Evolutionary conservation across 1,139 yeast genomes (phyloP).

Genomic region (Saccharomyces hybrid): DNA sequence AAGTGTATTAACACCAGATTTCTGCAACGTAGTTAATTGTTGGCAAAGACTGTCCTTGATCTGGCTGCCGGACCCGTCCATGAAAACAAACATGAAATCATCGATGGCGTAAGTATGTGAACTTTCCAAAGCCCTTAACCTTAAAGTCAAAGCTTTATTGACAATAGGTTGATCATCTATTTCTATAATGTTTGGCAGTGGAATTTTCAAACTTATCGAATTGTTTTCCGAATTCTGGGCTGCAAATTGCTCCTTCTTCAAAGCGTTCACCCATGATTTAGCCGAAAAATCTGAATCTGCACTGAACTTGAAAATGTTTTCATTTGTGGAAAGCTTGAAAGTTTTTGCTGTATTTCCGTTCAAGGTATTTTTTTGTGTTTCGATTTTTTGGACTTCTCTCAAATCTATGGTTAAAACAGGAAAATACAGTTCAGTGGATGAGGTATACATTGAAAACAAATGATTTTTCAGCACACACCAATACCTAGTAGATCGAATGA

Average conservation of each 20-base stretch:
- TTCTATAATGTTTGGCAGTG: slow-evolving; percentile 60
- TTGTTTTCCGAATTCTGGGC: slow-evolving; percentile 56
- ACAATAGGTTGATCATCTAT: slow-evolving; percentile 46
- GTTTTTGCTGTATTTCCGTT: slow-evolving; percentile 25
- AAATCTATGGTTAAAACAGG: slow-evolving; percentile 73
- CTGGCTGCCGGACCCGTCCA: slow-evolving; percentile 37
- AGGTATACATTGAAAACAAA: slow-evolving; percentile 59
- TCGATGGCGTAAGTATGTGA: slow-evolving; percentile 49
- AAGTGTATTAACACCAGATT: slow-evolving; percentile 7
- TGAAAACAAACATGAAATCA: slow-evolving; percentile 63
- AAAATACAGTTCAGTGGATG: slow-evolving; percentile 73
- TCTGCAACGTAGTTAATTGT: slow-evolving; percentile 12
- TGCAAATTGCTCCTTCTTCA: slow-evolving; percentile 72
- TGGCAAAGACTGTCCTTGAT: slow-evolving; percentile 13
- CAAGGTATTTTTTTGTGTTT: slow-evolving; percentile 23
- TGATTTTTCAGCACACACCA: slow-evolving; percentile 78
- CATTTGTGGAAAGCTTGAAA: slow-evolving; percentile 49
- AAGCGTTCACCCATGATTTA: slow-evolving; percentile 66
- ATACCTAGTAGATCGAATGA: slow-evolving; percentile 36
- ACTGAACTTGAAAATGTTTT: slow-evolving; percentile 54
- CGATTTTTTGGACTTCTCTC: slow-evolving; percentile 57
- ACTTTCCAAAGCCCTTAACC: slow-evolving; percentile 44
- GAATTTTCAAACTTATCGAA: slow-evolving; percentile 74
- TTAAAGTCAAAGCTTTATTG: slow-evolving; percentile 42
- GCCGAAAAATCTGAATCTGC: slow-evolving; percentile 73